phyloP scores from a whole-genome alignment of 805 yeast species.

The Blastobotrys mokoenaii region DNA sequence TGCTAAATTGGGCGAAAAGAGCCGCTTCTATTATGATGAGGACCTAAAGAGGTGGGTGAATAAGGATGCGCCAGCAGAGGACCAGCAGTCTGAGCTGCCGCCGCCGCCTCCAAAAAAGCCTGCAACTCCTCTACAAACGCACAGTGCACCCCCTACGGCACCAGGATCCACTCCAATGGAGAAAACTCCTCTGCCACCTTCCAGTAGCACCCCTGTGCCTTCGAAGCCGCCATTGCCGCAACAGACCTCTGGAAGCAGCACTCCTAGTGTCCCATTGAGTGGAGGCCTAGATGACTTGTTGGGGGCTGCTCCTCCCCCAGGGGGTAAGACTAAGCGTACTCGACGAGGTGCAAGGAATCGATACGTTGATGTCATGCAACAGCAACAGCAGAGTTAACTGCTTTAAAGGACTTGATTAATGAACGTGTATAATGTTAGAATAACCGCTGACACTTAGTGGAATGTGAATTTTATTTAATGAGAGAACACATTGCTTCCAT shows the following conservation, averaged over 20 bases:
- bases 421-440: no score
- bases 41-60: slow-evolving; percentile 82
- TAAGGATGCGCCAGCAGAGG: slow-evolving; percentile 37
- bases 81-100: slow-evolving; percentile 43
- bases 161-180: slow-evolving; percentile 20
- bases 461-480: no score
- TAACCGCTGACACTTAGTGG: no score
- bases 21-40: slow-evolving; percentile 70
- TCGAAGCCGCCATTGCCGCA: slow-evolving; percentile 16
- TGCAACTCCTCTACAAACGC: slow-evolving; percentile 3
- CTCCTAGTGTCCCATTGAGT: slow-evolving; percentile 15
- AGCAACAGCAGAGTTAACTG: slow-evolving; percentile 6
- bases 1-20: slow-evolving; percentile 81
- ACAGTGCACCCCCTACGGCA: slow-evolving; percentile 23
- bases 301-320: slow-evolving; percentile 30
- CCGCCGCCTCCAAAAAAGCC: slow-evolving; percentile 56
- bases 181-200: slow-evolving; percentile 10
- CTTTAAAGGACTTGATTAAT: no score
- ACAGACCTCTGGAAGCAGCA: slow-evolving; percentile 6
- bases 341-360: slow-evolving; percentile 49
- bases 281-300: slow-evolving; percentile 43
- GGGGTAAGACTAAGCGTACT: slow-evolving; percentile 35
- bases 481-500: no score
- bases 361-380: slow-evolving; percentile 57
- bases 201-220: slow-evolving; percentile 18